Evolutionary conservation across 257 asterid genomes (phyloP).

Genomic region (Dorcoceras hygrometricum): DNA sequence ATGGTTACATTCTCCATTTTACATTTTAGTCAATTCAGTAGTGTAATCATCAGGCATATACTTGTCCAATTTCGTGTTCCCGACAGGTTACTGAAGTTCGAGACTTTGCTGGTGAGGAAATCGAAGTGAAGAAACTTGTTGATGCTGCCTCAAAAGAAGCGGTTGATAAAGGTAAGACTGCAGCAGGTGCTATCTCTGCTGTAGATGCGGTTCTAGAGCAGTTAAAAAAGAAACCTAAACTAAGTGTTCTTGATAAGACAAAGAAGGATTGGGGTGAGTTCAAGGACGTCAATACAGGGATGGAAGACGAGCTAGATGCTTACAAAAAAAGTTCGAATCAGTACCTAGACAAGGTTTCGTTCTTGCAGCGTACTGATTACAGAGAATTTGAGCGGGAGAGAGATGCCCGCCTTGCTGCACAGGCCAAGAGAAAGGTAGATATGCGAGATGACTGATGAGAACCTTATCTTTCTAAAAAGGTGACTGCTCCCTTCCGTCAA

Average conservation of each 20-base stretch:
- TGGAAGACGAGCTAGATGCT: conserved; percentile 88
- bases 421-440: conserved; percentile 75
- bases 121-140: conserved; percentile 76
- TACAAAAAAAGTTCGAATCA: conserved; percentile 93
- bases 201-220: conserved; percentile 91
- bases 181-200: conserved; percentile 62
- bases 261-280: conserved; percentile 97
- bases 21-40: not conserved
- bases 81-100: conserved; percentile 75
- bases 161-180: conserved; percentile 59
- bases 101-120: conserved; percentile 88
- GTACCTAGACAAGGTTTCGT: conserved; percentile 79
- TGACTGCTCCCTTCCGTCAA: not conserved
- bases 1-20: not conserved
- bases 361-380: conserved; percentile 85
- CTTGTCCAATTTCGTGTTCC: conserved; percentile 2
- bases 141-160: conserved; percentile 63
- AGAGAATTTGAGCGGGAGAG: conserved; percentile 91
- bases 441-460: conserved; percentile 68
- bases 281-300: conserved; percentile 79
- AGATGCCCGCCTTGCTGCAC: conserved; percentile 80
- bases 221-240: conserved; percentile 84
- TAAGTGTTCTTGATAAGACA: conserved; percentile 91
- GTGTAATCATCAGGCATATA: conserved; percentile 9
- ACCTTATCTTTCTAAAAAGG: not conserved